Evolutionary conservation across 164 flowering plant genomes (phyloP), one percentile per base, ranked within the genome.

Genomic region (Paratinospora sagittata): DNA sequence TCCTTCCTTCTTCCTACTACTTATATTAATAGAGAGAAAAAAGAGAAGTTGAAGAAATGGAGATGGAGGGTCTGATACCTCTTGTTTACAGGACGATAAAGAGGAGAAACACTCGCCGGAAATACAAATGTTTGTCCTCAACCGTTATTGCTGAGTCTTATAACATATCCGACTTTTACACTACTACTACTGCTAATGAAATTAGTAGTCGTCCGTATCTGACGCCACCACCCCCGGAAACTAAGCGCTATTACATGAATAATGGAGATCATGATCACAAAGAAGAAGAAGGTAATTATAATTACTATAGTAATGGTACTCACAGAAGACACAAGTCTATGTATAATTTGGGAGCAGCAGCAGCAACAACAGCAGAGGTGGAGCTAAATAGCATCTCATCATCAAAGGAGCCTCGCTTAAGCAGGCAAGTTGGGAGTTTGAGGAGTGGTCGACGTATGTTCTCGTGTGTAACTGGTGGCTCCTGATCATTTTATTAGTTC

Each of bases 61-160:
- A 58, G 21, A 81, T 81, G 86, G 86, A 83, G 33, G 86, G 86
- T 13, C 65, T 83, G 6, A 74, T 83, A 13, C 86, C 86, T 8
- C 34, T 83, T 75, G 79, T 81, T 12, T 80, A 24, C 75, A 83
- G 60, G 73, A 76, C 78, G 9, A 62, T 83, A 1, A 79, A 65
- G 77, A 76, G 65, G 70, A 83, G 19, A 62, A 74, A 69, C 43
- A 73, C 70, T 63, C 81, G 79, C 30, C 71, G 84, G 17, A 73
- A 61, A 27, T 83, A 83, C 73, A 55, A 80, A 49, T 70, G 76
- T 60, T 78, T 83, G 10, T 80, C 86, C 2, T 30, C 34, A 4
- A 63, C 79, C 39, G 70, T 70, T 0, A 45, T 26, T 3, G 64
- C 70, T 8, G 67, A 63, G 30, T 33, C 33, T 27, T 73, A 41